Conservation (phyloP, 1,284 basidiomycete species). For the Sanghuangporus weigelae region DNA sequence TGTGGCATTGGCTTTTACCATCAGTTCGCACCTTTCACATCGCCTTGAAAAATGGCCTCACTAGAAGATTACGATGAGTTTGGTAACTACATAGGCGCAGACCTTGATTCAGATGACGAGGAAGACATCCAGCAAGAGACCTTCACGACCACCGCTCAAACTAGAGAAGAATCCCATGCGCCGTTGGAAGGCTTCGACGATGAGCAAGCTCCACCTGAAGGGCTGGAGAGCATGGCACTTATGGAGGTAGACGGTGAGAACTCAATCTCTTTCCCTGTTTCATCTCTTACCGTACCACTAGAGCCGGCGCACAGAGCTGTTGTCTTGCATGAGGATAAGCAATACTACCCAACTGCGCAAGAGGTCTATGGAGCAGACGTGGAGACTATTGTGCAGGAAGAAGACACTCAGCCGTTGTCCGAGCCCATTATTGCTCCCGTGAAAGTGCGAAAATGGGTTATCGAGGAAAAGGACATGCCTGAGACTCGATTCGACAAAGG, state of each 20-base stretch:
- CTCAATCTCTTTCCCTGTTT: neutral
- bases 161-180: slow-evolving; percentile 30
- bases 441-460: slow-evolving; percentile 87
- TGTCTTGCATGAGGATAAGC: slow-evolving; percentile 94
- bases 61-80: slow-evolving; percentile 89
- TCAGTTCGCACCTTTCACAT: neutral
- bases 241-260: slow-evolving; percentile 80
- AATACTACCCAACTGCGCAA: slow-evolving; percentile 91
- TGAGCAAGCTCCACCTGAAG: slow-evolving; percentile 39
- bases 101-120: slow-evolving; percentile 86
- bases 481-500: slow-evolving; percentile 92
- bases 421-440: slow-evolving; percentile 96
- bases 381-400: slow-evolving; percentile 96
- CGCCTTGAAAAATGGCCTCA: slow-evolving; percentile 54
- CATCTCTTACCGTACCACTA: slow-evolving; percentile 24
- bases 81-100: slow-evolving; percentile 93
- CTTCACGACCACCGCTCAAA: slow-evolving; percentile 34
- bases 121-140: slow-evolving; percentile 45
- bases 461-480: slow-evolving; percentile 91
- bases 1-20: neutral
- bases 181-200: slow-evolving; percentile 77
- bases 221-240: slow-evolving; percentile 52
- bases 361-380: slow-evolving; percentile 94
- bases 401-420: slow-evolving; percentile 92
- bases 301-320: slow-evolving; percentile 82